phyloP scores from a whole-genome alignment of 2,329 filamentous ascomycete genomes.

The Scedosporium apiospermum region DNA sequence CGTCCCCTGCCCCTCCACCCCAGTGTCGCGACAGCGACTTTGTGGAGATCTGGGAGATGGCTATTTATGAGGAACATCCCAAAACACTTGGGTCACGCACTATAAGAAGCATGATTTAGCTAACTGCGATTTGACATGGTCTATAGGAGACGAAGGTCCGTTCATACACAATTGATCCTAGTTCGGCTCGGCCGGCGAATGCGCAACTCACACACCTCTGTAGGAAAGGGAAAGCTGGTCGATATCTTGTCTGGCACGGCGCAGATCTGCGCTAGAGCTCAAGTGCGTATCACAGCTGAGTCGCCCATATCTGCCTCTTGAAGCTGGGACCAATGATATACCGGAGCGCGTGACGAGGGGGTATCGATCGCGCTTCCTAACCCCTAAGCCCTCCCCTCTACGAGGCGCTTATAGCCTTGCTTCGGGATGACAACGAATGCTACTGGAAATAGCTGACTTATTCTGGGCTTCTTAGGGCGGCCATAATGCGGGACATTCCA shows the following conservation, averaged over 20 bases:
- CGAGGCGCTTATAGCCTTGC: not conserved
- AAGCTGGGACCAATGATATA: not conserved
- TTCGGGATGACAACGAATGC: not conserved
- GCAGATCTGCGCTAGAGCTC: slow-evolving; percentile 7
- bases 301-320: not conserved
- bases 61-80: not conserved
- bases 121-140: not conserved
- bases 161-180: not conserved
- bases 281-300: slow-evolving; percentile 1
- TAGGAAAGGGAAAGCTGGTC: slow-evolving; percentile 8
- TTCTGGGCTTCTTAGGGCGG: slow-evolving; percentile 6
- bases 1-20: not conserved
- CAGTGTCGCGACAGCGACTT: not conserved
- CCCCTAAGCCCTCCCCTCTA: not conserved
- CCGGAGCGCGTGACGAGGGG: not conserved
- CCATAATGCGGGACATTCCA: slow-evolving; percentile 9
- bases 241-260: slow-evolving; percentile 5
- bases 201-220: not conserved
- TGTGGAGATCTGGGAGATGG: not conserved
- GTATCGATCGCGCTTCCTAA: not conserved
- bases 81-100: not conserved
- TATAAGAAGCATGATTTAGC: not conserved
- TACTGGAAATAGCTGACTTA: not conserved
- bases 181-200: not conserved
- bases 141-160: slow-evolving; percentile 6